Percentiles rank a stretch among this genome's conserved stretches.
Evolutionary conservation across 1,284 basidiomycete genomes (phyloP).

Genomic region (Anthracocystis setariae): DNA sequence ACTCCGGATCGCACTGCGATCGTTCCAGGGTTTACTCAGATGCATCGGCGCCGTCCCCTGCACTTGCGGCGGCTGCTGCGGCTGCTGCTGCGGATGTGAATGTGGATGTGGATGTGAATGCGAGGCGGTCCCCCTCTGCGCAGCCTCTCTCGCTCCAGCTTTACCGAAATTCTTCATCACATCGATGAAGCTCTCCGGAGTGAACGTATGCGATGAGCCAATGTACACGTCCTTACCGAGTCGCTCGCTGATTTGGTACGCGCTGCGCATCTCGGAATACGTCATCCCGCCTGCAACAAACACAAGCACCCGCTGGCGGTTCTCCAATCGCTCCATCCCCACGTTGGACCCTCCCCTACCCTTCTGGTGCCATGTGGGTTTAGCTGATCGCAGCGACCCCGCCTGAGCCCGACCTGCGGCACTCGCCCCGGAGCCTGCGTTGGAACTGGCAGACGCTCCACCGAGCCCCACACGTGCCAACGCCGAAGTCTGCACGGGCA

Average conservation of each 20-base stretch:
- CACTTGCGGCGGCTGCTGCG: no score
- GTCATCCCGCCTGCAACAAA: conserved; percentile 97
- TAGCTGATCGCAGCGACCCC: conserved; percentile 53
- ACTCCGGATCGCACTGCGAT: conserved; percentile 43
- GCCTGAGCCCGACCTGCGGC: conserved; percentile 23
- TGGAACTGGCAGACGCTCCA: background rate
- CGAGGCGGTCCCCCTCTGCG: background rate
- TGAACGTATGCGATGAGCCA: conserved; percentile 87
- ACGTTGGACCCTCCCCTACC: conserved; percentile 33
- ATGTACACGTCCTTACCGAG: conserved; percentile 90
- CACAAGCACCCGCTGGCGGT: conserved; percentile 83
- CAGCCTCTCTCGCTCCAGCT: conserved; percentile 35
- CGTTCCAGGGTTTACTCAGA: conserved; percentile 46
- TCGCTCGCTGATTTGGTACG: conserved; percentile 79
- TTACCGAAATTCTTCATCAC: conserved; percentile 76
- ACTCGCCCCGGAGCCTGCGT: background rate
- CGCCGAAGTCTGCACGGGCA: conserved; percentile 35
- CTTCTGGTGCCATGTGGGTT: conserved; percentile 61
- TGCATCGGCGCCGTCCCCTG: conserved; percentile 6
- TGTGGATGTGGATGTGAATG: no score
- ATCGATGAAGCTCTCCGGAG: conserved; percentile 84
- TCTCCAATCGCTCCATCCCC: conserved; percentile 69
- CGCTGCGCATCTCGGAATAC: conserved; percentile 90
- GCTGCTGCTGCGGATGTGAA: no score
- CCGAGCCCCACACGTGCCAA: conserved; percentile 42